A percentile compares a stretch with the other conserved stretches of the same genome.
phyloP scores from a whole-genome alignment of 306 rosid genomes.

The Luffa aegyptiaca region DNA sequence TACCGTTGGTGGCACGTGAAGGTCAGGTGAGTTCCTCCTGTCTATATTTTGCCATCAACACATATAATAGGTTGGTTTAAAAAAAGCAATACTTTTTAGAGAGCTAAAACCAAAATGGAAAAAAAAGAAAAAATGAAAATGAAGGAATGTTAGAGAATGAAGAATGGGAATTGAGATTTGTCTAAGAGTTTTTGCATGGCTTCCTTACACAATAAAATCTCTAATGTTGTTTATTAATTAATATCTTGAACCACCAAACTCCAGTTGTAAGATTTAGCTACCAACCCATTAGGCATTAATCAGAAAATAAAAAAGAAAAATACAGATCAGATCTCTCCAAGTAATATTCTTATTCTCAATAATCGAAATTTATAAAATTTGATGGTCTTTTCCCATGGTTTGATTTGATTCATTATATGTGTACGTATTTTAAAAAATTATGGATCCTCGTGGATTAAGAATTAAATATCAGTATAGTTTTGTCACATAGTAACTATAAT shows the following conservation, averaged over 20 bases:
- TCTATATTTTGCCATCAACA: too few species aligned
- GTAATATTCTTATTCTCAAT: conserved; percentile 1
- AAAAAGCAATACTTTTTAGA: too few species aligned
- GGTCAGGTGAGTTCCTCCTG: too few species aligned
- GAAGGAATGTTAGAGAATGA: not conserved
- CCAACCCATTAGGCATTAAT: not conserved
- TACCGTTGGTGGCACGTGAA: too few species aligned
- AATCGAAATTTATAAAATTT: not conserved
- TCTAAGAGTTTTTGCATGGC: not conserved
- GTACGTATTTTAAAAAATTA: not conserved
- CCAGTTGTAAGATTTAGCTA: not conserved
- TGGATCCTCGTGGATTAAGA: not conserved
- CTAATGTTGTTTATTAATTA: not conserved
- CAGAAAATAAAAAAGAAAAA: not conserved
- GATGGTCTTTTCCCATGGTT: not conserved
- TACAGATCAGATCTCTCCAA: not conserved
- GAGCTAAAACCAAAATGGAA: too few species aligned
- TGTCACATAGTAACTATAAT: not conserved
- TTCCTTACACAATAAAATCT: not conserved
- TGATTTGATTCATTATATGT: not conserved
- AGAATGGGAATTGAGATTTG: not conserved
- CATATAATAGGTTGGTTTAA: too few species aligned
- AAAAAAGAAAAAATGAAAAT: too few species aligned
- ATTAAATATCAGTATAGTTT: not conserved
- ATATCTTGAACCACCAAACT: not conserved